These are phyloP conservation scores for Diddensiella caesifluorescens DNA, from an alignment of 805 yeast genomes.

Conservation along the genomic window DNA sequence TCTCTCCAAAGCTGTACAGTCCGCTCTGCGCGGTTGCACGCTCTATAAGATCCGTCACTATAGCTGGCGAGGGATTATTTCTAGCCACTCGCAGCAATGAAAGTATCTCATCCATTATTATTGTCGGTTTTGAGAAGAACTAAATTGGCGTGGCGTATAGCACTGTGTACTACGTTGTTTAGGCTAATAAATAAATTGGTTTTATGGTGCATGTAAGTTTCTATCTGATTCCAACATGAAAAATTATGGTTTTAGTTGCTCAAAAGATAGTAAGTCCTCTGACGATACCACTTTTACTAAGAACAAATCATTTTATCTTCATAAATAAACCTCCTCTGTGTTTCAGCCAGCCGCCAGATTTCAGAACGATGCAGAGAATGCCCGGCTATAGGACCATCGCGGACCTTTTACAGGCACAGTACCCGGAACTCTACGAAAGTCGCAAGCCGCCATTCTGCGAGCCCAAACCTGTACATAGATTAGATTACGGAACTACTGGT, in stretches of 20 bases:
- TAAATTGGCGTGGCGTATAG: too few species aligned
- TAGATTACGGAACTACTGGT: slow-evolving; percentile 19
- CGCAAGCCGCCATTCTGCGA: slow-evolving; percentile 11
- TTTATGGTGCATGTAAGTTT: too few species aligned
- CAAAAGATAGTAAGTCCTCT: not conserved
- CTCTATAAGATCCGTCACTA: slow-evolving; percentile 6
- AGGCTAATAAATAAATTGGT: too few species aligned
- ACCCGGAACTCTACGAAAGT: slow-evolving; percentile 12
- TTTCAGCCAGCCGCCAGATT: slow-evolving; percentile 16
- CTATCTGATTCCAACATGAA: too few species aligned
- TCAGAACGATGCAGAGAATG: not conserved
- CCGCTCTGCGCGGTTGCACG: slow-evolving; percentile 3
- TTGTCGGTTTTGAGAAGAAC: not conserved
- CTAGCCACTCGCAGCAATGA: slow-evolving; percentile 1
- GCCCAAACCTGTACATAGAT: slow-evolving; percentile 20
- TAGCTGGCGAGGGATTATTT: slow-evolving; percentile 1
- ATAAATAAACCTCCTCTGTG: slow-evolving; percentile 20
- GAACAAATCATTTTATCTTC: slow-evolving; percentile 17
- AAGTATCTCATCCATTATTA: slow-evolving; percentile 11
- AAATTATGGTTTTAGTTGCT: not conserved
- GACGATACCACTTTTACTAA: not conserved
- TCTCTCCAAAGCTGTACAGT: slow-evolving; percentile 10
- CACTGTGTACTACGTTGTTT: too few species aligned
- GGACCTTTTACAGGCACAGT: slow-evolving; percentile 7
- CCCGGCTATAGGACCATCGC: slow-evolving; percentile 9